These are phyloP conservation scores for Buxus sempervirens DNA, from an alignment of 164 flowering plant genomes.

Conservation along the genomic window DNA sequence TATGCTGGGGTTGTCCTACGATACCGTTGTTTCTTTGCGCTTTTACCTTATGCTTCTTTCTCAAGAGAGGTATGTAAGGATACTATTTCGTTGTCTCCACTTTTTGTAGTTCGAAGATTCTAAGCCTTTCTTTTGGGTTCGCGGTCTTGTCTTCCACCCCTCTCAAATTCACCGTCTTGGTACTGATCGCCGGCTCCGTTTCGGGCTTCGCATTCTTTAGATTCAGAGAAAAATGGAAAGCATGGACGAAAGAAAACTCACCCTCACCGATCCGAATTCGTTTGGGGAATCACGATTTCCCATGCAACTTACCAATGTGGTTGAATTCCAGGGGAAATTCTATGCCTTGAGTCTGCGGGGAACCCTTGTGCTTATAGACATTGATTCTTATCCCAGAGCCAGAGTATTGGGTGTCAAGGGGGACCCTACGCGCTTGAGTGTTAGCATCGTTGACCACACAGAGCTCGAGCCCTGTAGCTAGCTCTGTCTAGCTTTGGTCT, in stretches of 20 bases:
- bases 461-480: too few relatives aligned
- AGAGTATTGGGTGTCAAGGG: slow-evolving; percentile 8
- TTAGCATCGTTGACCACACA: too few relatives aligned
- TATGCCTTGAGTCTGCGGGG: slow-evolving; percentile 32
- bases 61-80: too few relatives aligned
- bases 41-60: too few relatives aligned
- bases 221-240: background rate
- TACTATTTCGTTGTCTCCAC: background rate
- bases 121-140: background rate
- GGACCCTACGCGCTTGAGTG: too few relatives aligned
- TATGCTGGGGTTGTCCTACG: too few relatives aligned
- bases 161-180: background rate
- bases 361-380: slow-evolving; percentile 21
- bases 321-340: slow-evolving; percentile 17
- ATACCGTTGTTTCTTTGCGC: too few relatives aligned
- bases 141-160: slow-evolving; percentile 1
- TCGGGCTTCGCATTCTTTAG: background rate
- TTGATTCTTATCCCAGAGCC: slow-evolving; percentile 4
- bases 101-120: background rate
- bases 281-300: background rate
- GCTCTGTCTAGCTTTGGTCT: too few relatives aligned
- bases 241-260: slow-evolving; percentile 7
- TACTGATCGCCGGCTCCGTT: slow-evolving; percentile 13
- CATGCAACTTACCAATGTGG: slow-evolving; percentile 19
- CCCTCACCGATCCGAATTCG: slow-evolving; percentile 10